Conservation (phyloP, 768 basidiomycete species). For the Lentinus tigrinus region DNA sequence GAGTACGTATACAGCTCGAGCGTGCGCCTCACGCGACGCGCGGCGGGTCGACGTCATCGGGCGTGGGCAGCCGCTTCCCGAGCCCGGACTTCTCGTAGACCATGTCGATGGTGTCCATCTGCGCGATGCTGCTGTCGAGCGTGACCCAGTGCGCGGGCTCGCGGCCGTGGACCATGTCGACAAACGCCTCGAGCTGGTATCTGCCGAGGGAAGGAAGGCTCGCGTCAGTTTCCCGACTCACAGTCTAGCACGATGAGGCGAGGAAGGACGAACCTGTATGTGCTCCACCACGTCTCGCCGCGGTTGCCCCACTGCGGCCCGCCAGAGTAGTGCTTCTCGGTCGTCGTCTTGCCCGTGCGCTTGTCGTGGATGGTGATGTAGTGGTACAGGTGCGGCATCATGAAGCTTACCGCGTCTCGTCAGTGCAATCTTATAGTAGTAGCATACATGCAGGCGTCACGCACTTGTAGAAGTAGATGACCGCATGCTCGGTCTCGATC, state of each 20-base stretch:
- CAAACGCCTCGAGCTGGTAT: slow-evolving; percentile 60
- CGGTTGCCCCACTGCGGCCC: slow-evolving; percentile 29
- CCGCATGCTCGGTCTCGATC: slow-evolving; percentile 18
- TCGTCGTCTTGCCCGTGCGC: slow-evolving; percentile 41
- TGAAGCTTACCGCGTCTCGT: slow-evolving; percentile 15
- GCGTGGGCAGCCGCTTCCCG: neutral
- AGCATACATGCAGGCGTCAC: neutral
- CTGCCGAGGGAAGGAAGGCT: too few relatives aligned
- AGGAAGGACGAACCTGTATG: slow-evolving; percentile 21
- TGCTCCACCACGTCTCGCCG: slow-evolving; percentile 60
- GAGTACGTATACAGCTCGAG: too few relatives aligned
- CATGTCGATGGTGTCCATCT: slow-evolving; percentile 58
- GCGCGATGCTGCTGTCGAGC: slow-evolving; percentile 51
- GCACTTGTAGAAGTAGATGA: slow-evolving; percentile 16
- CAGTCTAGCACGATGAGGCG: neutral
- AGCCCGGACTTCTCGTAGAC: slow-evolving; percentile 44
- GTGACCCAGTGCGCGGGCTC: slow-evolving; percentile 54
- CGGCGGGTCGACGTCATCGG: slow-evolving; percentile 4
- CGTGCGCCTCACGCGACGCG: too few relatives aligned
- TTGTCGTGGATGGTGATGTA: slow-evolving; percentile 27
- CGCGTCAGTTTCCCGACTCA: too few relatives aligned
- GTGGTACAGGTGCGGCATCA: slow-evolving; percentile 26
- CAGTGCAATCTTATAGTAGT: neutral
- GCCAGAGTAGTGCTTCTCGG: slow-evolving; percentile 34
- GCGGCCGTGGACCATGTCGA: slow-evolving; percentile 55